phyloP scores from a whole-genome alignment of 2,329 filamentous ascomycete species.

The Pyrenochaeta sp. region DNA sequence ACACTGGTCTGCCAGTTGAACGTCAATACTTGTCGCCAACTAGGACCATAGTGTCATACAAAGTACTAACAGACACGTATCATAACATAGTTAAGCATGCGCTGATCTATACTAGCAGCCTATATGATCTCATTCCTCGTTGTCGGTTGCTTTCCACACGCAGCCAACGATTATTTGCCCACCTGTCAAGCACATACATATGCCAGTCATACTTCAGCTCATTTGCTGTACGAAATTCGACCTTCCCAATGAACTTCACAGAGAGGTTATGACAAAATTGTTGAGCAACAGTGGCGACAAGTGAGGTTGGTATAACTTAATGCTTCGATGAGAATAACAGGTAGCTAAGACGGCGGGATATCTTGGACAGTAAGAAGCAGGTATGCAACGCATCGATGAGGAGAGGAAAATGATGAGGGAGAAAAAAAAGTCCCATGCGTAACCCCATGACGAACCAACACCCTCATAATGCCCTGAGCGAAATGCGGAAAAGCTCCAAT shows the following conservation, averaged over 20 bases:
- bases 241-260: not conserved
- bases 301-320: not conserved
- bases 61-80: too few species aligned
- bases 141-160: too few species aligned
- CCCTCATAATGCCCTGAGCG: not conserved
- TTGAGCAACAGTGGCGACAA: not conserved
- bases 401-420: not conserved
- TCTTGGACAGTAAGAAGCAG: slow-evolving; percentile 12
- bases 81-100: too few species aligned
- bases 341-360: slow-evolving; percentile 11
- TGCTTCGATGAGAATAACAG: not conserved
- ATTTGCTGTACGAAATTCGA: too few species aligned
- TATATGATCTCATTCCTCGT: too few species aligned
- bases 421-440: not conserved
- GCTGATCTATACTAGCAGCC: too few species aligned
- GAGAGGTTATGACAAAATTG: not conserved
- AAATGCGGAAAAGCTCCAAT: not conserved
- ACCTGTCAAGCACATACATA: not conserved
- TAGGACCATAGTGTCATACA: too few species aligned
- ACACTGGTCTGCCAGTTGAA: too few species aligned
- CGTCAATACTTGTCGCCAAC: too few species aligned
- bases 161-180: not conserved
- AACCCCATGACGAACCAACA: not conserved
- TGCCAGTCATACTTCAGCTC: not conserved
- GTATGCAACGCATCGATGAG: not conserved